Percentiles rank a stretch among this genome's conserved stretches.
Evolutionary conservation across 1,284 basidiomycete genomes (phyloP).

Genomic region (Irpex rosettiformis): DNA sequence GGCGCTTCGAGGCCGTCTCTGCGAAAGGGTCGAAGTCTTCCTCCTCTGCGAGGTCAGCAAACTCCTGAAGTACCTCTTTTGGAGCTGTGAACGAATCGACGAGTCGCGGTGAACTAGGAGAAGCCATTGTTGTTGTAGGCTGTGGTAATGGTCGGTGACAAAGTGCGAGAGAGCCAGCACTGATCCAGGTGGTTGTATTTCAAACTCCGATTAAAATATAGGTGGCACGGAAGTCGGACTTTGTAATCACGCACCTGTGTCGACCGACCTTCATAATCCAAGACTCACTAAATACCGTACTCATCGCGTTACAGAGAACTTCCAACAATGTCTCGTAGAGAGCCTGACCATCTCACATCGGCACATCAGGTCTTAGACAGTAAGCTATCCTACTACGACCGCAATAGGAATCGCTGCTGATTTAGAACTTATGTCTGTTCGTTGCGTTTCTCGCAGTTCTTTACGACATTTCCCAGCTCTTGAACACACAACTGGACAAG

Average conservation of each 20-base stretch:
- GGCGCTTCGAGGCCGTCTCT: conserved; percentile 87
- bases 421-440: conserved; percentile 1
- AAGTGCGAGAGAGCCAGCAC: conserved; percentile 6
- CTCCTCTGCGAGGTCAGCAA: conserved; percentile 88
- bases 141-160: conserved; percentile 12
- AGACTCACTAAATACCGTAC: too few species aligned
- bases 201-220: conserved; percentile 1
- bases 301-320: too few species aligned
- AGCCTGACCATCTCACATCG: conserved; percentile 63
- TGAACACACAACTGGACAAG: conserved; percentile 80
- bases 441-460: conserved; percentile 49
- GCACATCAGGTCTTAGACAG: conserved; percentile 80
- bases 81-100: conserved; percentile 89
- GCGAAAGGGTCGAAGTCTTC: conserved; percentile 92
- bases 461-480: conserved; percentile 77
- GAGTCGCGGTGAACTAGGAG: conserved; percentile 39
- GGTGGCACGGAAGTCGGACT: conserved; percentile 9
- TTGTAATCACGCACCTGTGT: too few species aligned
- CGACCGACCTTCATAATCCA: too few species aligned
- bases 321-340: conserved; percentile 40
- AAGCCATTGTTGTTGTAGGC: conserved; percentile 29
- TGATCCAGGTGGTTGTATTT: conserved; percentile 11
- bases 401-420: background rate
- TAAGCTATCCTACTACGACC: conserved; percentile 34
- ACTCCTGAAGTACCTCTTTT: conserved; percentile 94